Evolutionary conservation across 805 yeast genomes (phyloP), one percentile per base, ranked within the genome.

Genomic region (Wickerhamomyces bovis): DNA sequence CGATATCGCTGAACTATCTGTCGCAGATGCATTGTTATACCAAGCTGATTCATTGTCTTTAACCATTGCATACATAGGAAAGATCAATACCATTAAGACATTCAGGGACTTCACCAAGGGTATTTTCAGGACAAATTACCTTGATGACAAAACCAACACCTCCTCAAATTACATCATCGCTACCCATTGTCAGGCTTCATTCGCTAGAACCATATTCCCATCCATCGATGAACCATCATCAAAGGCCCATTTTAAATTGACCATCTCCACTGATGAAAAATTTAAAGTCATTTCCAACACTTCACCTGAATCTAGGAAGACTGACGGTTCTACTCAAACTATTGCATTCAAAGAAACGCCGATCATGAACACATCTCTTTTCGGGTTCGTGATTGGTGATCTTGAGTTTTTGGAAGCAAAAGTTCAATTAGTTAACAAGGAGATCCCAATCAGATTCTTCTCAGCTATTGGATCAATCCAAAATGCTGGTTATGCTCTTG

Each of bases 151-250:
- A 18, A 66, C 76, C 1, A 81, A 81, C 7, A 67, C 60, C 20
- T 65, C 81, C 1, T 72, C 76, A 48, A 74, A 77, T 50, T 73
- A 65, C 47, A 65, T 84, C 12, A 58, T 85, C 28, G 81, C 89
- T 0, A 83, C 94, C 2, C 94, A 86, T 57, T 72, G 80, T 39
- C 90, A 85, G 59, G 89, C 94, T 0, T 70, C 72, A 16, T 81
- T 73, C 52, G 83, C 89, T 4, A 70, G 83, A 53, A 57, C 60
- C 42, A 74, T 85, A 12, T 81, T 81, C 56, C 95, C 95, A 3
- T 77, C 84, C 55, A 57, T 85, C 12, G 94, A 85, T 61, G 89
- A 84, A 55, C 71, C 80, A 7, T 55, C 67, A n/a, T 62, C 66
- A 28, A 84, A 82, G 57, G 71, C 79, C 5, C 69, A 76, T 1